Conservation (phyloP, 2,329 filamentous ascomycete genomes). For the Daldinia sp. region DNA sequence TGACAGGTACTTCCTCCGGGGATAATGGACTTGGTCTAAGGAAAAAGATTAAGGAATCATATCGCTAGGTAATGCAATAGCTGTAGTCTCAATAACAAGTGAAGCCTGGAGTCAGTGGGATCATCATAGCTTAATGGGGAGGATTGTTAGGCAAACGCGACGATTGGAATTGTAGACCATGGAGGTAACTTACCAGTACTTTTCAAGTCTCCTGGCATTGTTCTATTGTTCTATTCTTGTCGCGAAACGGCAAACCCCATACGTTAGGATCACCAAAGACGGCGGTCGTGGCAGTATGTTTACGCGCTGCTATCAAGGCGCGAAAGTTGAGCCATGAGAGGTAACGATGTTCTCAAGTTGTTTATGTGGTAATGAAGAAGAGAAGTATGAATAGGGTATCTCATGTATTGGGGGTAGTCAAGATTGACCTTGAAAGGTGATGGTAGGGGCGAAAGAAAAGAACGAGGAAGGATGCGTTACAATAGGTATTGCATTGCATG, state of each 20-base stretch:
- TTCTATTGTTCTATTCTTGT: neutral
- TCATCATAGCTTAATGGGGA: neutral
- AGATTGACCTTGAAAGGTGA: neutral
- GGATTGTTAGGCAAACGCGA: neutral
- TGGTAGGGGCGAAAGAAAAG: neutral
- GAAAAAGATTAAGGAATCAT: constrained; percentile 5
- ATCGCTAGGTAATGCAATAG: neutral
- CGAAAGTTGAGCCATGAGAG: neutral
- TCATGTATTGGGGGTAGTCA: neutral
- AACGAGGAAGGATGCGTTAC: neutral
- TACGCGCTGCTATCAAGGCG: neutral
- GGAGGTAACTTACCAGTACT: neutral
- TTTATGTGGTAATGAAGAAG: neutral
- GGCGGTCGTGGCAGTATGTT: neutral
- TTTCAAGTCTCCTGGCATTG: neutral
- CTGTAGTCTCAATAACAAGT: constrained; percentile 4
- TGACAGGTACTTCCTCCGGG: constrained; percentile 12
- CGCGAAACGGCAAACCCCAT: neutral
- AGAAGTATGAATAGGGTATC: neutral
- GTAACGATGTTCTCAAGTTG: neutral
- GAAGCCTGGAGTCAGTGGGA: neutral
- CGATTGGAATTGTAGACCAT: neutral
- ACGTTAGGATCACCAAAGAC: neutral
- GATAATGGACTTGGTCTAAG: constrained; percentile 8
- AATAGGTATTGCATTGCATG: neutral